Conservation (phyloP, 2,329 filamentous ascomycete genomes). For the Beauveria sp. region DNA sequence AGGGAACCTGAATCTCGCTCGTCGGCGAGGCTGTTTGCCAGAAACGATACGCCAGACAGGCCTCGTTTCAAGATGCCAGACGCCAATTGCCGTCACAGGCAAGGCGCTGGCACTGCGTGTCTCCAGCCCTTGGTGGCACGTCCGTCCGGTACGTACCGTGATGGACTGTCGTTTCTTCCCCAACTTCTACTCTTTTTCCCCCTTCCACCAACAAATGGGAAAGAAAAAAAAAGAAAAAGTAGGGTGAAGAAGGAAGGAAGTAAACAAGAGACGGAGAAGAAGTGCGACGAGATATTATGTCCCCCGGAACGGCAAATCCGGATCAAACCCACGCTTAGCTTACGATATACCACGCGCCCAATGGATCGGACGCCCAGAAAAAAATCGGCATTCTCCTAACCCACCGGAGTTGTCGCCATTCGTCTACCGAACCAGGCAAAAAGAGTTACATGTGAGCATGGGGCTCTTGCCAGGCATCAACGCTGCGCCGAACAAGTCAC, state of each 20-base stretch:
- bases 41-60: not conserved
- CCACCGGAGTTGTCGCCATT: not conserved
- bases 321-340: slow-evolving; percentile 4
- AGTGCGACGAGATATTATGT: slow-evolving; percentile 1
- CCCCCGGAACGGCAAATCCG: not conserved
- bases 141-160: not conserved
- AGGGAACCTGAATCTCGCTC: not conserved
- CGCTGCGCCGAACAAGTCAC: not conserved
- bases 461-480: slow-evolving; percentile 3
- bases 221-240: not conserved
- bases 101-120: not conserved
- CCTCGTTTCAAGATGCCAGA: not conserved
- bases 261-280: not conserved
- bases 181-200: slow-evolving; percentile 3
- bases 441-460: slow-evolving; percentile 6
- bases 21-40: not conserved
- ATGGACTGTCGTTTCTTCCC: not conserved
- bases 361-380: slow-evolving; percentile 1
- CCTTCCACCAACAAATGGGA: slow-evolving; percentile 8
- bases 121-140: not conserved
- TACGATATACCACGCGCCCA: slow-evolving; percentile 3
- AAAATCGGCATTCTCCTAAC: not conserved
- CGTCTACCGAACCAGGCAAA: not conserved
- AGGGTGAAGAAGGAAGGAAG: not conserved
- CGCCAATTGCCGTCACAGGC: not conserved